Base-by-base conservation (phyloP, 2,329 filamentous ascomycete genomes). In the Colletotrichum eleusines region DNA sequence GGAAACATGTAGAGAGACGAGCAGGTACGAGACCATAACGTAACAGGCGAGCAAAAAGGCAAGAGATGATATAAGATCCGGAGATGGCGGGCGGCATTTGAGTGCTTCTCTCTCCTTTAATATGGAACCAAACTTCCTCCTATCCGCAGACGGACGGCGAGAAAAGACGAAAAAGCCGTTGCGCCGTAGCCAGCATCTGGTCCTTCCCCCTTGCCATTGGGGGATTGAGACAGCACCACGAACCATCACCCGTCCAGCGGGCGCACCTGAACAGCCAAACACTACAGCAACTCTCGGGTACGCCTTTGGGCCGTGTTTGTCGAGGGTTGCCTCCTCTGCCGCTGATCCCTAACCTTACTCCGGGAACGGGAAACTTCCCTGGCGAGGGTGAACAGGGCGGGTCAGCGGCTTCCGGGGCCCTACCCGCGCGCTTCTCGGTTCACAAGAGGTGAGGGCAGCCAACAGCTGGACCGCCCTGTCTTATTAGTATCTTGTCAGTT, bases 101-200 rank as follows among this genome's bases (percentile, higher is more conserved):
- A 20, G 53, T 7, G 16, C 42, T 23, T 26, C 20, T 28, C 38
- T 28, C 20, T 51, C 61, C 54, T 50, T 38, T 48, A 44, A 55
- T 55, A 61, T 61, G 40, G 55, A 42, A 31, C 40, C 40, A 54
- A 28, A 12, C 35, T 16, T 23, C 40, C 4, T 31, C n/a, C 18
- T 31, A 51, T 51, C 44, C 59, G 8, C 50, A 33, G 23, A 28
- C 44, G 42, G 50, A 26, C 7, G 35, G 16, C 28, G 9, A 35
- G 48, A n/a, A 14, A 48, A 33, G 50, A 55, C 33, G 26, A 51
- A 62, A n/a, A 23, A 58, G 33, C 57, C 35, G 42, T 35, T 40
- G 31, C 57, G 68, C 68, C 57, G 57, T 70, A 63, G 55, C 50
- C 55, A 66, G 63, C 67, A 67, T 62, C 42, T 18, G 40, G 26